A percentile compares a stretch with the other conserved stretches of the same genome.
Conservation (phyloP, 108 stramenopile species). For the Nannochloropsis granulata region DNA sequence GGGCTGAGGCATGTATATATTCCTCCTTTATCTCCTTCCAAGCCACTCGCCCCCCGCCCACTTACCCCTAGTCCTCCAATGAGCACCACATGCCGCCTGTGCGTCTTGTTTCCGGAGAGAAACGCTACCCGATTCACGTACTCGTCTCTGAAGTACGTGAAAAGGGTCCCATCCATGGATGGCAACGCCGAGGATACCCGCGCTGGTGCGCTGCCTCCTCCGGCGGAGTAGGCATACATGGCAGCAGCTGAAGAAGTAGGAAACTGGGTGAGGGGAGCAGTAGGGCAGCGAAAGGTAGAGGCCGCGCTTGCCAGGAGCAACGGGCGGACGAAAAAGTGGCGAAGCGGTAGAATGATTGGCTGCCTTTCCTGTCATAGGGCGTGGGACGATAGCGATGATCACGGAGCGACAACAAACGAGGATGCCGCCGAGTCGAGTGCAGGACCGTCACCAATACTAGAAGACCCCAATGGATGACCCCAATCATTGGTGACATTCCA, state of each 20-base stretch:
- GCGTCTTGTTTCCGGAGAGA: neutral
- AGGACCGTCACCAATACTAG: too few species aligned
- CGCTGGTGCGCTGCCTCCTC: neutral
- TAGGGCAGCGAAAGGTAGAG: neutral
- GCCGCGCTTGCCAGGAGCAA: neutral
- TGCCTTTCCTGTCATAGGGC: neutral
- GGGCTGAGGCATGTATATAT: too few species aligned
- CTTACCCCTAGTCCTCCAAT: neutral
- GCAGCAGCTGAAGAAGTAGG: neutral
- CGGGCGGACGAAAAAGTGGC: neutral
- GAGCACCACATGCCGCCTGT: neutral
- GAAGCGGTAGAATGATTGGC: neutral
- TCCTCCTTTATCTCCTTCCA: too few species aligned
- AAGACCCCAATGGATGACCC: too few species aligned
- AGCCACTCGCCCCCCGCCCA: neutral
- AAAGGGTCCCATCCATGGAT: neutral
- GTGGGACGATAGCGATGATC: neutral
- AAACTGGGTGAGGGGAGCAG: neutral
- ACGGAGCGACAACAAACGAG: neutral
- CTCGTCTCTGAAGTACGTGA: neutral
- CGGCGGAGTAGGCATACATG: neutral
- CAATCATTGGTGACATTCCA: too few species aligned
- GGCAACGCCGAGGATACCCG: neutral
- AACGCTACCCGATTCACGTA: neutral
- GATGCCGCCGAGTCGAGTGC: neutral